Percentiles rank a stretch among this genome's conserved stretches.
Evolutionary conservation across 495 filamentous ascomycete genomes (phyloP).

Genomic region (Clohesyomyces aquaticus): DNA sequence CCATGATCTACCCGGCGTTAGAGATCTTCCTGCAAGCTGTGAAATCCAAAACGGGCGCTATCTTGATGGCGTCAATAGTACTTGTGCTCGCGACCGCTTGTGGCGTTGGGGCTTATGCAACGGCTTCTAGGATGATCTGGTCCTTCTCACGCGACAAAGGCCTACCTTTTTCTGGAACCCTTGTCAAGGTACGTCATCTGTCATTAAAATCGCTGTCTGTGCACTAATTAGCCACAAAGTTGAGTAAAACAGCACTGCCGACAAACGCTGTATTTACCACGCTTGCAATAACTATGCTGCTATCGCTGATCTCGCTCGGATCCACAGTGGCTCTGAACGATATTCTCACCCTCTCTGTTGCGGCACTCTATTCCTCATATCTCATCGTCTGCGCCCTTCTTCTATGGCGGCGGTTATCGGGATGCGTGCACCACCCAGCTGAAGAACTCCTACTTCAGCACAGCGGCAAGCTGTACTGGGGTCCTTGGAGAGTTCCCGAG

Average conservation of each 20-base stretch:
- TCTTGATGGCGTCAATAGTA: conserved; percentile 21
- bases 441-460: background rate
- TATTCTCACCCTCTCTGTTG: conserved; percentile 6
- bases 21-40: conserved; percentile 26
- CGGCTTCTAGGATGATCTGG: conserved; percentile 29
- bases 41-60: conserved; percentile 20
- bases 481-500: conserved; percentile 27
- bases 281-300: conserved; percentile 1
- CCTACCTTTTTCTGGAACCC: background rate
- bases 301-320: conserved; percentile 24
- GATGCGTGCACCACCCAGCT: too few relatives aligned
- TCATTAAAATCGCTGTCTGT: too few relatives aligned
- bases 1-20: conserved; percentile 13
- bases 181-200: background rate
- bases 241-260: conserved; percentile 3
- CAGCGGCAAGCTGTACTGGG: conserved; percentile 2
- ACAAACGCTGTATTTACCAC: conserved; percentile 2
- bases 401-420: conserved; percentile 18
- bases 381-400: conserved; percentile 12
- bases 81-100: conserved; percentile 16
- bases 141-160: conserved; percentile 27
- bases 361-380: conserved; percentile 19
- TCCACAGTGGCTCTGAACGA: conserved; percentile 16
- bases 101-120: conserved; percentile 8
- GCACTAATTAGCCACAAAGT: too few relatives aligned